Conservation (phyloP, 2,329 filamentous ascomycete genomes). For the Zalaria obscura region DNA sequence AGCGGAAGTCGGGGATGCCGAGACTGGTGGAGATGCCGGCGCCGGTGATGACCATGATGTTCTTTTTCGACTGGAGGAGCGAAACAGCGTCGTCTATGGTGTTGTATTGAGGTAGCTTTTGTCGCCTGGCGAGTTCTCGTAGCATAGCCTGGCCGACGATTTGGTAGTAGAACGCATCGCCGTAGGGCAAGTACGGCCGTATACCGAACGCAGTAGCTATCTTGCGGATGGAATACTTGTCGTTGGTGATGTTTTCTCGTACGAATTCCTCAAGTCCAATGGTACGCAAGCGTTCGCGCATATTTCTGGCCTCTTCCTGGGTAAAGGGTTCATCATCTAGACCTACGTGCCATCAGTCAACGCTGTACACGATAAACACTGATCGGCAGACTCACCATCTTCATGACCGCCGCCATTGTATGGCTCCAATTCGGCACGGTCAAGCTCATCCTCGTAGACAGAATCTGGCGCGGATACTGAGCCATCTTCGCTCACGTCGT, state of each 20-base stretch:
- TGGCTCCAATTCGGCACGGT: slow-evolving; percentile 6
- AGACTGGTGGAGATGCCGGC: slow-evolving; percentile 94
- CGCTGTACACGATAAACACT: neutral
- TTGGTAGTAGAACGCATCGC: slow-evolving; percentile 55
- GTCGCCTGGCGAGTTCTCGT: slow-evolving; percentile 67
- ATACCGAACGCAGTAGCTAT: slow-evolving; percentile 78
- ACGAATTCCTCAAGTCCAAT: slow-evolving; percentile 70
- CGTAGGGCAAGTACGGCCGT: slow-evolving; percentile 54
- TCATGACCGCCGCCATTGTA: slow-evolving; percentile 5
- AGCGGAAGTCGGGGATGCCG: slow-evolving; percentile 93
- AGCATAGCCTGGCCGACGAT: slow-evolving; percentile 65
- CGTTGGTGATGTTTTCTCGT: slow-evolving; percentile 53
- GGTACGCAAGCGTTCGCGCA: slow-evolving; percentile 42
- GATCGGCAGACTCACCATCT: neutral
- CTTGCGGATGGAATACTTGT: slow-evolving; percentile 63
- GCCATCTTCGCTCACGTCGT: neutral
- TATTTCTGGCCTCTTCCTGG: slow-evolving; percentile 5
- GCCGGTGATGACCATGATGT: slow-evolving; percentile 88
- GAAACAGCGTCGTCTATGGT: slow-evolving; percentile 74
- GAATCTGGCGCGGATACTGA: neutral
- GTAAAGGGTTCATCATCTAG: slow-evolving; percentile 4
- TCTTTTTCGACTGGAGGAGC: slow-evolving; percentile 58
- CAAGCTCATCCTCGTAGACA: slow-evolving; percentile 5
- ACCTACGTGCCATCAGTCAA: slow-evolving; percentile 1
- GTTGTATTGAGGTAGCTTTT: slow-evolving; percentile 69